A percentile compares a stretch with the other conserved stretches of the same genome.
phyloP scores from a whole-genome alignment of 176 grass and related monocot genomes.

The Zizania latifolia region DNA sequence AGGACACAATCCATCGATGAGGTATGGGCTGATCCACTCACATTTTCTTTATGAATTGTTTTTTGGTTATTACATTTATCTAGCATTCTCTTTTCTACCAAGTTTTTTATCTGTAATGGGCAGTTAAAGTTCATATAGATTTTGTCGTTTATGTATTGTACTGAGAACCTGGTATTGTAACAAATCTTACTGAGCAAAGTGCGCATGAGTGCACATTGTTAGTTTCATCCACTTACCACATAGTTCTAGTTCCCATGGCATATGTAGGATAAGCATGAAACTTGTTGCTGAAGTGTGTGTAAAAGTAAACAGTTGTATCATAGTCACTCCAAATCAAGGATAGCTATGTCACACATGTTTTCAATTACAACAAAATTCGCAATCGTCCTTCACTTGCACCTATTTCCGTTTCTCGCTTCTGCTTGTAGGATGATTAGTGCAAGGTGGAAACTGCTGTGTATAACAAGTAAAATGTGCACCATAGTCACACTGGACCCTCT shows the following conservation, averaged over 20 bases:
- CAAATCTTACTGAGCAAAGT: not conserved
- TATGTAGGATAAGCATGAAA: constrained; percentile 1
- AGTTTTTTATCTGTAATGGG: not conserved
- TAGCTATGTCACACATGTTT: not conserved
- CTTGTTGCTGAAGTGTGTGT: not conserved
- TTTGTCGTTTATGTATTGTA: constrained; percentile 2
- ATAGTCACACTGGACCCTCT: not conserved
- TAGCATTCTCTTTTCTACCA: not conserved
- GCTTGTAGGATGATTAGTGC: constrained; percentile 4
- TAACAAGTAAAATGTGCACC: not conserved
- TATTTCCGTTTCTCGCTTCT: not conserved
- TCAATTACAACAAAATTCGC: not conserved
- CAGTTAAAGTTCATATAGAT: not conserved
- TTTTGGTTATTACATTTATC: not conserved
- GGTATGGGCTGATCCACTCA: constrained; percentile 34
- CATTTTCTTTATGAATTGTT: constrained; percentile 9
- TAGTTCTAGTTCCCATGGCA: constrained; percentile 6
- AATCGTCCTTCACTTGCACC: not conserved
- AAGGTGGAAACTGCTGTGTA: constrained; percentile 9
- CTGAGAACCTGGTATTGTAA: not conserved
- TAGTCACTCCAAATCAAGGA: not conserved
- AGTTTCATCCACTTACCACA: not conserved
- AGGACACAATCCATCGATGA: constrained; percentile 89
- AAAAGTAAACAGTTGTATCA: not conserved
- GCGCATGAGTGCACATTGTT: not conserved